Evolutionary conservation across 768 basidiomycete species (phyloP).

Genomic region (Coprinellus micaceus): DNA sequence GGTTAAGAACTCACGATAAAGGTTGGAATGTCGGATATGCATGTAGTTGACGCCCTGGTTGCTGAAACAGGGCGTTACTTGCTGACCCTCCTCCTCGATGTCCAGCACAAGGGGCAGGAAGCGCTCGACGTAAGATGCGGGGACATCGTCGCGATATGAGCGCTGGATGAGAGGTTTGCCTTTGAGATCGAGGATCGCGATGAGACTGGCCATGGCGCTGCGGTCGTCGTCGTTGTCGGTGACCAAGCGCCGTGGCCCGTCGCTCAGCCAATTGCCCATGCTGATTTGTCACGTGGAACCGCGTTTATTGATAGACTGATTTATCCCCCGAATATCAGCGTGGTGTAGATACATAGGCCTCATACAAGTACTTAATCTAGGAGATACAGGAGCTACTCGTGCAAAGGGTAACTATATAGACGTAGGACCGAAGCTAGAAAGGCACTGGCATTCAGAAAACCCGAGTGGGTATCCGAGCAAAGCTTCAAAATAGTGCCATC

Average conservation of each 20-base stretch:
- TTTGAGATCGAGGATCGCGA: slow-evolving; percentile 97
- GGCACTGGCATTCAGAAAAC: no score
- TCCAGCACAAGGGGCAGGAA: slow-evolving; percentile 93
- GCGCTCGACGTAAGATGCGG: slow-evolving; percentile 82
- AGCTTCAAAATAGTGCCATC: no score
- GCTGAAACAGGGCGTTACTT: slow-evolving; percentile 95
- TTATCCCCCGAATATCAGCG: no score
- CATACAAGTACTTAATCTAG: no score
- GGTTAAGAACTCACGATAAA: slow-evolving; percentile 71
- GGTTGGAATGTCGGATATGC: slow-evolving; percentile 97
- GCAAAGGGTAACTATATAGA: no score
- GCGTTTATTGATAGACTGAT: no score
- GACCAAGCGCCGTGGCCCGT: background rate
- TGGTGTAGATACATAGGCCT: no score
- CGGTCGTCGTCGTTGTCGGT: background rate
- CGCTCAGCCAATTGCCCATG: background rate
- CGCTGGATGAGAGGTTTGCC: slow-evolving; percentile 97
- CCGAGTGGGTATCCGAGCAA: no score
- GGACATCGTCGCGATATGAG: slow-evolving; percentile 94
- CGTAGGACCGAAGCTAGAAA: no score
- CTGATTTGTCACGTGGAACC: no score
- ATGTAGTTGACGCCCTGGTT: slow-evolving; percentile 95
- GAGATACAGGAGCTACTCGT: no score
- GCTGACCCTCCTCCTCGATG: slow-evolving; percentile 95
- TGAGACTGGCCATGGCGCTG: slow-evolving; percentile 53